phyloP scores from a whole-genome alignment of 2,329 filamentous ascomycete genomes.

The Paracamarosporium sp. region DNA sequence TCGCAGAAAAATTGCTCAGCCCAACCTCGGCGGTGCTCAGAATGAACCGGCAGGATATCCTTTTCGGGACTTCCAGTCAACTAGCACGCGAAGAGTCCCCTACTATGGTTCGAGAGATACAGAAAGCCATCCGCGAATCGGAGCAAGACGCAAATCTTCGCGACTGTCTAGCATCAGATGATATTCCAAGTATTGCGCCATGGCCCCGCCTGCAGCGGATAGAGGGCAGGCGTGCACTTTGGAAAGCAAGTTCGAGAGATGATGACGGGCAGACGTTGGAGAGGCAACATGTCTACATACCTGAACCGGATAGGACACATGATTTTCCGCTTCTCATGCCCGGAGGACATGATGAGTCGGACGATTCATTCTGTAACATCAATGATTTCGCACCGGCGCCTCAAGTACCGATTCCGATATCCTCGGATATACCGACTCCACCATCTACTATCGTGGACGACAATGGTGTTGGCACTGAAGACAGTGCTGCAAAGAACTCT shows the following conservation, averaged over 20 bases:
- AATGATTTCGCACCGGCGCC: constrained; percentile 21
- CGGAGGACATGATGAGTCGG: constrained; percentile 12
- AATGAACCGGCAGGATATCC: constrained; percentile 41
- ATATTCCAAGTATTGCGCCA: not conserved
- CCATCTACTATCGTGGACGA: constrained; percentile 1
- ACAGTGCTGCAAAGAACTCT: not conserved
- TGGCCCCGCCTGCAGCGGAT: constrained; percentile 28
- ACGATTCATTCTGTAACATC: constrained; percentile 25
- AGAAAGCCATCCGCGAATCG: constrained; percentile 42
- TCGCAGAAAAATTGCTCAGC: constrained; percentile 46
- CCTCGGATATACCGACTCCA: constrained; percentile 31
- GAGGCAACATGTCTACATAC: constrained; percentile 33
- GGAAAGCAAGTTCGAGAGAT: constrained; percentile 43
- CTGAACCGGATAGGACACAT: constrained; percentile 38
- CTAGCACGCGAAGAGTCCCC: constrained; percentile 48
- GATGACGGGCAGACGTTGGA: constrained; percentile 37
- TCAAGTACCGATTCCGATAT: constrained; percentile 21
- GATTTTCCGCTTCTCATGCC: constrained; percentile 39
- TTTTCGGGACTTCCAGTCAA: constrained; percentile 51
- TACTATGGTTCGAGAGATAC: constrained; percentile 41
- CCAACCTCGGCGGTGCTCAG: constrained; percentile 37
- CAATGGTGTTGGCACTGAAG: not conserved
- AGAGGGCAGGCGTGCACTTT: constrained; percentile 33
- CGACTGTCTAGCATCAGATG: not conserved
- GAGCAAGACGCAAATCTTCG: constrained; percentile 28